Percentiles rank a stretch among this genome's conserved stretches.
These are phyloP conservation scores for Filobasidium uniguttulatum DNA, from an alignment of 1,284 basidiomycete species.

Conservation along the genomic window DNA sequence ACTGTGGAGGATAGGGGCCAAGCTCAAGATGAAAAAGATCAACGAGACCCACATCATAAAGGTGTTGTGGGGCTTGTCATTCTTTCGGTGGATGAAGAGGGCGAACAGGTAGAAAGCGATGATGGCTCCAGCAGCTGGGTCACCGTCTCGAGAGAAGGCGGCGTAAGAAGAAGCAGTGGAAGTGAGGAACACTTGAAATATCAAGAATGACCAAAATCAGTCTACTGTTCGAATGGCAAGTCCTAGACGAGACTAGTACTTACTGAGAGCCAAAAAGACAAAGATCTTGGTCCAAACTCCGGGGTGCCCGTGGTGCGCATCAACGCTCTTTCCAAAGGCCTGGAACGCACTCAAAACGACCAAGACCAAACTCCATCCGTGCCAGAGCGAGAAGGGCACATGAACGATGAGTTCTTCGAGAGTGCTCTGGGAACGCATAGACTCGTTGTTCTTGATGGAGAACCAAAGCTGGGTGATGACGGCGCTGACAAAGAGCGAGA, in stretches of 20 bases:
- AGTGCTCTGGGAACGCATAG: conserved; percentile 42
- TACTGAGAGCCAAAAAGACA: conserved; percentile 70
- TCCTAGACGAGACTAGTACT: too few relatives aligned
- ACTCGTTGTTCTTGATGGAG: conserved; percentile 70
- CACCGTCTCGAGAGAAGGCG: conserved; percentile 75
- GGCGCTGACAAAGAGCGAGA: conserved; percentile 54
- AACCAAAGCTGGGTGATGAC: conserved; percentile 66
- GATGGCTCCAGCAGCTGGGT: conserved; percentile 41
- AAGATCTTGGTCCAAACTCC: conserved; percentile 86
- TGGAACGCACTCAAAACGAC: conserved; percentile 78
- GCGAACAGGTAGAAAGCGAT: conserved; percentile 60
- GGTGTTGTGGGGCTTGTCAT: conserved; percentile 16
- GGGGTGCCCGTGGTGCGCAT: conserved; percentile 50
- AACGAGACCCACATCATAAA: conserved; percentile 86
- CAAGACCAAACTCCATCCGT: conserved; percentile 87
- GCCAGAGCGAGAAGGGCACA: conserved; percentile 76
- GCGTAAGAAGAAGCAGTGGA: conserved; percentile 81
- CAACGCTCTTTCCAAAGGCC: conserved; percentile 58
- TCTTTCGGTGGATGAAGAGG: conserved; percentile 54
- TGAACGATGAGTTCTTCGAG: conserved; percentile 51
- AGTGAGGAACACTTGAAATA: conserved; percentile 65
- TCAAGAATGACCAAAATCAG: not conserved
- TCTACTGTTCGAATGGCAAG: not conserved
- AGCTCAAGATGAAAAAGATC: conserved; percentile 68
- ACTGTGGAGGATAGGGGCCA: conserved; percentile 65